Percentiles rank a stretch among this genome's conserved stretches.
phyloP scores from a whole-genome alignment of 768 basidiomycete genomes.

The Serendipita indica region DNA sequence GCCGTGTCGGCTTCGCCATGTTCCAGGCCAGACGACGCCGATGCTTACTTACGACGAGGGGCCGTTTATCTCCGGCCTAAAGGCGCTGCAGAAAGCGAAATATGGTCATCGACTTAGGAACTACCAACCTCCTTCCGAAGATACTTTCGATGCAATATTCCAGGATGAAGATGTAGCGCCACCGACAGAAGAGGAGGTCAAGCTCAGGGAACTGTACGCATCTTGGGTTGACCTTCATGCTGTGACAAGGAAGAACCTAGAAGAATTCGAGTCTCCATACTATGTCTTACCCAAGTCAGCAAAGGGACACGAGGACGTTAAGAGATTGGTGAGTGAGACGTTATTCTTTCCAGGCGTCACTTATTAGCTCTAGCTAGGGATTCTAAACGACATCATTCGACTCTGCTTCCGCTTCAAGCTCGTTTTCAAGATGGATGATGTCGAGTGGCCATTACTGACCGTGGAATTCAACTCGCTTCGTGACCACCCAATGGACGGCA shows the following conservation, averaged over 20 bases:
- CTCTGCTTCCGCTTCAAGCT: conserved; percentile 5
- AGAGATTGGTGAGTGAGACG: neutral
- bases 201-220: neutral
- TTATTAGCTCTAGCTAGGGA: neutral
- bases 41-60: neutral
- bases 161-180: neutral
- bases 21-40: neutral
- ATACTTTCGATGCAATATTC: neutral
- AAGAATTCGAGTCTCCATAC: neutral
- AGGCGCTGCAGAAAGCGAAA: neutral
- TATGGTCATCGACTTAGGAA: neutral
- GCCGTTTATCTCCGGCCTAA: neutral
- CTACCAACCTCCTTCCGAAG: conserved; percentile 3
- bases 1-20: conserved; percentile 4
- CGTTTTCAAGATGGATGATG: neutral
- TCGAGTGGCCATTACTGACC: conserved; percentile 4
- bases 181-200: neutral
- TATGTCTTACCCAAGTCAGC: neutral
- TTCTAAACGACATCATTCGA: conserved; percentile 2
- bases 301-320: neutral
- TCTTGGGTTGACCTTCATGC: conserved; percentile 4
- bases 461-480: conserved; percentile 6
- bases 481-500: neutral
- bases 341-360: neutral
- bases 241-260: neutral